phyloP scores from a whole-genome alignment of 2,329 filamentous ascomycete genomes.

The Exophiala sp. region DNA sequence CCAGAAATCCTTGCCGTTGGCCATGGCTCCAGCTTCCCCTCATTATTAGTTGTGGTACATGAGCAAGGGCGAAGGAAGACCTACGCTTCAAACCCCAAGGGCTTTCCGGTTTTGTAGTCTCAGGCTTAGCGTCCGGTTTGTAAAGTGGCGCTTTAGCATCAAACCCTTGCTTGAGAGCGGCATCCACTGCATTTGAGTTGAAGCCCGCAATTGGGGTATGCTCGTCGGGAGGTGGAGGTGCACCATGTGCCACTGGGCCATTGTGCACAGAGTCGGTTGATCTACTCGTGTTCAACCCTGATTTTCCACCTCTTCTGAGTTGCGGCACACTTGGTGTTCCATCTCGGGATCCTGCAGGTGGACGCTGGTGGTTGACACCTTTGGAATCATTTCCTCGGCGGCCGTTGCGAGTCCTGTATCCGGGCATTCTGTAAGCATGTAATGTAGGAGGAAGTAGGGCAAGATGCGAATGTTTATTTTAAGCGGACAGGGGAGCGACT shows the following conservation, averaged over 20 bases:
- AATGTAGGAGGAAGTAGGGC: not conserved
- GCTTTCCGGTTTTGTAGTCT: constrained; percentile 28
- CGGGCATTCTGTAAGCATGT: constrained; percentile 15
- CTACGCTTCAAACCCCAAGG: constrained; percentile 44
- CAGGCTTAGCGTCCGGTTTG: constrained; percentile 29
- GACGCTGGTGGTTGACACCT: constrained; percentile 18
- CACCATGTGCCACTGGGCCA: constrained; percentile 10
- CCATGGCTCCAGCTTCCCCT: constrained; percentile 43
- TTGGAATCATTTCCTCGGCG: constrained; percentile 22
- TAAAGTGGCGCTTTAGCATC: constrained; percentile 36
- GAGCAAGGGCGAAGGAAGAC: constrained; percentile 13
- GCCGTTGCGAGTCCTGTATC: constrained; percentile 14
- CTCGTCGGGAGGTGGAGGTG: constrained; percentile 31
- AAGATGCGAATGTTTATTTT: constrained; percentile 24
- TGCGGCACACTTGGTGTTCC: constrained; percentile 13
- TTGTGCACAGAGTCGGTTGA: constrained; percentile 16
- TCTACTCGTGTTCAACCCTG: constrained; percentile 11
- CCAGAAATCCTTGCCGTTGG: constrained; percentile 46
- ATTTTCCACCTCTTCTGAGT: constrained; percentile 21
- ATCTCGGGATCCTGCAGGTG: constrained; percentile 20
- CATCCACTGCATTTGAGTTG: constrained; percentile 41
- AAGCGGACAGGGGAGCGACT: constrained; percentile 31
- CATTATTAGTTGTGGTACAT: constrained; percentile 11
- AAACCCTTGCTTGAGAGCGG: constrained; percentile 39
- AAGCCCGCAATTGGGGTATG: constrained; percentile 41